Conservation (phyloP, 208 protist genomes). For the Leptomonas seymouri region DNA sequence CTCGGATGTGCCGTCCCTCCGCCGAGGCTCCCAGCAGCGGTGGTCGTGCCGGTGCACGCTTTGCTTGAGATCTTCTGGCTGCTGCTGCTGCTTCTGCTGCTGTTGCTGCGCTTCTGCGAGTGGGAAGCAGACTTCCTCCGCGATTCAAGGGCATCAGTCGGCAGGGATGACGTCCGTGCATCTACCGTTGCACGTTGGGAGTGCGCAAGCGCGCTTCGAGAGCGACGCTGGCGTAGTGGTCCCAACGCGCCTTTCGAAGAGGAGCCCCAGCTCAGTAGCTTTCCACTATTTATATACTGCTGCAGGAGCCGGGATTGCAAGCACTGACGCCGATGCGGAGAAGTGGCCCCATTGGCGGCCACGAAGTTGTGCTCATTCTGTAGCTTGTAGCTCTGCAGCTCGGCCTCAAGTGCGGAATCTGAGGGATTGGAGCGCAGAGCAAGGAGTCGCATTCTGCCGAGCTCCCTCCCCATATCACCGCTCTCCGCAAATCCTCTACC, state of each 20-base stretch:
- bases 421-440: conserved; percentile 9
- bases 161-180: neutral
- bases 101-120: neutral
- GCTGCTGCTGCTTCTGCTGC: no score
- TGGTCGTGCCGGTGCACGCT: neutral
- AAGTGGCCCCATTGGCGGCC: conserved; percentile 9
- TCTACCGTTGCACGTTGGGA: neutral
- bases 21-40: neutral
- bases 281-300: conserved; percentile 37
- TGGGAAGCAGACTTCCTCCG: neutral
- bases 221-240: conserved; percentile 4
- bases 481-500: neutral
- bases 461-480: neutral
- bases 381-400: conserved; percentile 14
- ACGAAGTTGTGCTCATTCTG: conserved; percentile 15
- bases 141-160: neutral
- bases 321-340: conserved; percentile 13
- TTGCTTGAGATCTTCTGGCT: no score
- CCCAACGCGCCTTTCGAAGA: conserved; percentile 40
- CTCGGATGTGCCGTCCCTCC: no score
- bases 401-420: conserved; percentile 11
- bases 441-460: conserved; percentile 3
- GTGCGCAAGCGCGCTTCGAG: neutral
- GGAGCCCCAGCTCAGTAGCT: conserved; percentile 42
- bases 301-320: conserved; percentile 22